Evolutionary conservation across 805 yeast species (phyloP).

Genomic region (Lachancea fermentati): DNA sequence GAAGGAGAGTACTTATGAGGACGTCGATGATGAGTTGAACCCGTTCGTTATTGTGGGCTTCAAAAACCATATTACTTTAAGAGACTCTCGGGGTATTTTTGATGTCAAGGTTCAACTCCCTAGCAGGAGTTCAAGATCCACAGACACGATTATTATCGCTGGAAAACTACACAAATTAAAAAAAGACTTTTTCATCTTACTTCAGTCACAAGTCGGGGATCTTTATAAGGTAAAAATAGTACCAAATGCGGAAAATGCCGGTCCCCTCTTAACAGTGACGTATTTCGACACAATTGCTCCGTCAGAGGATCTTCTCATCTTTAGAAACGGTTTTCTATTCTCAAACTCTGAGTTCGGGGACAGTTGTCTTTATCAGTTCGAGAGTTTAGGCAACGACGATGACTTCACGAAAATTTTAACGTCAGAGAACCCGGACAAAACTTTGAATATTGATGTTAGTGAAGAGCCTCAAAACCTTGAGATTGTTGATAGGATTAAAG

Average conservation of each 20-base stretch:
- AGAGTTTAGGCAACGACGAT: constrained; percentile 60
- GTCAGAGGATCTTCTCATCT: constrained; percentile 49
- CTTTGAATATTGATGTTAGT: constrained; percentile 25
- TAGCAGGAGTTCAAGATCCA: constrained; percentile 28
- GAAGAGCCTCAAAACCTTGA: constrained; percentile 49
- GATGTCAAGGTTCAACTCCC: constrained; percentile 52
- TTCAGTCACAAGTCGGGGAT: constrained; percentile 73
- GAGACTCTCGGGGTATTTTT: constrained; percentile 35
- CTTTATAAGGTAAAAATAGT: constrained; percentile 59
- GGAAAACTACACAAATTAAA: constrained; percentile 66
- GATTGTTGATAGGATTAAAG: constrained; percentile 43
- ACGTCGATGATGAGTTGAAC: constrained; percentile 50
- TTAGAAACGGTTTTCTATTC: constrained; percentile 72
- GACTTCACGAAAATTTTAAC: constrained; percentile 30
- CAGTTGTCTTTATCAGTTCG: constrained; percentile 72
- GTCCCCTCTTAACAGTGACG: constrained; percentile 42
- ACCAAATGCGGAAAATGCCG: constrained; percentile 34
- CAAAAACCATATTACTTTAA: constrained; percentile 47
- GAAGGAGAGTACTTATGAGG: constrained; percentile 27
- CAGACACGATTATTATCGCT: constrained; percentile 38
- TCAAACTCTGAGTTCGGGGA: constrained; percentile 59
- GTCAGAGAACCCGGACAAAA: constrained; percentile 31
- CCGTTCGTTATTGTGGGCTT: constrained; percentile 50
- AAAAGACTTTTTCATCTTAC: constrained; percentile 52
- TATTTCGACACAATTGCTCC: constrained; percentile 76